phyloP scores from a whole-genome alignment of 2,329 filamentous ascomycete genomes.

The Exophiala mesophila region DNA sequence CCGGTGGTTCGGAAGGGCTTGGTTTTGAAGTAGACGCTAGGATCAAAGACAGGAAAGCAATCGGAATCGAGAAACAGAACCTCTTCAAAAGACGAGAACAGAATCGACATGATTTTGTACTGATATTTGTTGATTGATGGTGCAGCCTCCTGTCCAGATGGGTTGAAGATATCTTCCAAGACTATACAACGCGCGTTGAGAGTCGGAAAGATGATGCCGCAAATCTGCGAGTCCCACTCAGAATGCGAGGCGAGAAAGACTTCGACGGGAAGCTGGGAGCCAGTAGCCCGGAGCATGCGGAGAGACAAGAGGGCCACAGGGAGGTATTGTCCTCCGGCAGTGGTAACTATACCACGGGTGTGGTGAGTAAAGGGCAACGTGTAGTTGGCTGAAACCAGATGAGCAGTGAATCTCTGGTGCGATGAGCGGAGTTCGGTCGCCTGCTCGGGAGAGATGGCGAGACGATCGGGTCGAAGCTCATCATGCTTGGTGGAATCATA shows the following conservation, averaged over 20 bases:
- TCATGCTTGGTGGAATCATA: neutral
- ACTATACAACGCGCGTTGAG: slow-evolving; percentile 38
- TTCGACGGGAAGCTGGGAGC: slow-evolving; percentile 38
- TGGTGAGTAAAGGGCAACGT: neutral
- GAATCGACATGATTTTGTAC: slow-evolving; percentile 53
- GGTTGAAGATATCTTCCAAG: slow-evolving; percentile 28
- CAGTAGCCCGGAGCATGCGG: slow-evolving; percentile 38
- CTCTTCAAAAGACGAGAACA: slow-evolving; percentile 56
- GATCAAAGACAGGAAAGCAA: slow-evolving; percentile 48
- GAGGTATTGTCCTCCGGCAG: slow-evolving; percentile 33
- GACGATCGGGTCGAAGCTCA: neutral
- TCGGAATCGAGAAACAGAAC: slow-evolving; percentile 57
- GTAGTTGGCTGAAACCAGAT: neutral
- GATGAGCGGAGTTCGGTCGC: neutral
- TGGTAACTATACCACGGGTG: slow-evolving; percentile 43
- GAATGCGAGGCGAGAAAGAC: slow-evolving; percentile 36
- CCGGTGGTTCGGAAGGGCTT: slow-evolving; percentile 50
- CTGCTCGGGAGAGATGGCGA: neutral
- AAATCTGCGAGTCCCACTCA: slow-evolving; percentile 37
- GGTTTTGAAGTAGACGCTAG: slow-evolving; percentile 43
- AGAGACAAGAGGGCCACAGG: slow-evolving; percentile 38
- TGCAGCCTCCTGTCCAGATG: slow-evolving; percentile 9
- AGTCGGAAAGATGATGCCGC: slow-evolving; percentile 34
- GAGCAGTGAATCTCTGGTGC: neutral
- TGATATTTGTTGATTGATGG: slow-evolving; percentile 38